phyloP scores from a whole-genome alignment of 805 yeast genomes.

The Monosporozyma servazzii region DNA sequence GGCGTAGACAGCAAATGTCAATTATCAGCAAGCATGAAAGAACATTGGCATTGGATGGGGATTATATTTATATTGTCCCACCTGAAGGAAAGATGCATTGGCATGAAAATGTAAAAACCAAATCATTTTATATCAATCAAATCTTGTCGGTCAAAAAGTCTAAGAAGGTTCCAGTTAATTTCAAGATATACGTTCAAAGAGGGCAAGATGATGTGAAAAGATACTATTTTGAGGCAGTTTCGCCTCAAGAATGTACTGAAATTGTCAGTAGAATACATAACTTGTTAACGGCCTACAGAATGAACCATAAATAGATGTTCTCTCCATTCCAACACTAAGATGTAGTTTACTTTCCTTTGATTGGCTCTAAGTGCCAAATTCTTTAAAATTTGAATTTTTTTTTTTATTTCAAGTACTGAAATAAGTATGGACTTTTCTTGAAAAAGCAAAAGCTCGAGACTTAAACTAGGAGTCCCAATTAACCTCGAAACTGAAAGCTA shows the following conservation, averaged over 20 bases:
- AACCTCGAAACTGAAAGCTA: neutral
- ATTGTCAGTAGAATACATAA: slow-evolving; percentile 63
- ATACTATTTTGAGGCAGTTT: slow-evolving; percentile 76
- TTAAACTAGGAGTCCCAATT: neutral
- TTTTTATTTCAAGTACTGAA: neutral
- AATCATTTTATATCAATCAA: slow-evolving; percentile 78
- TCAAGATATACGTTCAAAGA: slow-evolving; percentile 71
- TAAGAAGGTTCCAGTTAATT: slow-evolving; percentile 62
- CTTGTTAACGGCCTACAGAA: slow-evolving; percentile 46
- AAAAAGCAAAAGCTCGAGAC: neutral
- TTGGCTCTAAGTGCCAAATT: neutral
- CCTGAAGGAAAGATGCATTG: slow-evolving; percentile 75
- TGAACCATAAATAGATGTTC: slow-evolving; percentile 27
- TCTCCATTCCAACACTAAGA: neutral
- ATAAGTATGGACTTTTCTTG: neutral
- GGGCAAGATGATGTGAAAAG: slow-evolving; percentile 58
- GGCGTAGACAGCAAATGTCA: slow-evolving; percentile 82
- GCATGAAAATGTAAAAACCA: slow-evolving; percentile 71
- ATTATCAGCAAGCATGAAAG: slow-evolving; percentile 69
- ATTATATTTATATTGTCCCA: slow-evolving; percentile 68
- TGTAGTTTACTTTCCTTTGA: neutral
- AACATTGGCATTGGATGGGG: slow-evolving; percentile 86
- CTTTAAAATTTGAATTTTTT: neutral
- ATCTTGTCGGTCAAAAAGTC: slow-evolving; percentile 69
- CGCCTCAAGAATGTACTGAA: slow-evolving; percentile 52